Conservation (phyloP, 805 yeast genomes). For the Wickerhamiella shivajii region DNA sequence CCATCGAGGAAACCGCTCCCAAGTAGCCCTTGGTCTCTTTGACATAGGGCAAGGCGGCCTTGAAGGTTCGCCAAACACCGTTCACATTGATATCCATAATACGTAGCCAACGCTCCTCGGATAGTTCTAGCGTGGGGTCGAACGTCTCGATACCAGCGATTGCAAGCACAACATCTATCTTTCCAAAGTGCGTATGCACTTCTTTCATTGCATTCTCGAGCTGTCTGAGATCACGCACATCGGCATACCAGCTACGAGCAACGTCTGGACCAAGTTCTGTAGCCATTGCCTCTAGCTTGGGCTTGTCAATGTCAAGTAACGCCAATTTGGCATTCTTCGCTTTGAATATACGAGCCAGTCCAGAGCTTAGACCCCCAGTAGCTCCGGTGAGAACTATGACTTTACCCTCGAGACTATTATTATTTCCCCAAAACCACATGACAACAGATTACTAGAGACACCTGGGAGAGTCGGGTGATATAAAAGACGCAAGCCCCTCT, state of each 20-base stretch:
- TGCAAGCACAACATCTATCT: constrained; percentile 3
- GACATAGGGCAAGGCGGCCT: constrained; percentile 6
- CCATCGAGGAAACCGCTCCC: constrained; percentile 4
- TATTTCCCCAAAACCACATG: too few relatives aligned
- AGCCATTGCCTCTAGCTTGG: not conserved
- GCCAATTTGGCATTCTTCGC: constrained; percentile 1
- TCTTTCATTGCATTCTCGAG: constrained; percentile 1
- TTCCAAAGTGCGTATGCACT: constrained; percentile 1
- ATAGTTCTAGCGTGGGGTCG: constrained; percentile 1
- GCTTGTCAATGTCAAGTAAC: constrained; percentile 1
- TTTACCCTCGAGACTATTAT: too few relatives aligned
- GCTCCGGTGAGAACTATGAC: constrained; percentile 6
- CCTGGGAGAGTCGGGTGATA: too few relatives aligned
- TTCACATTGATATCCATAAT: constrained; percentile 2
- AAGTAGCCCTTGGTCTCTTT: constrained; percentile 3
- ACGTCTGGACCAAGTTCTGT: not conserved
- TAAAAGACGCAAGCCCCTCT: too few relatives aligned
- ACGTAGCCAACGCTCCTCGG: not conserved
- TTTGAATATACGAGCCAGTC: constrained; percentile 1
- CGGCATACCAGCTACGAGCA: not conserved
- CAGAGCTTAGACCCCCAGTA: constrained; percentile 6
- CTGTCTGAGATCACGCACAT: not conserved
- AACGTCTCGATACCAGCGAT: constrained; percentile 4
- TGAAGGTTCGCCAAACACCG: constrained; percentile 5
- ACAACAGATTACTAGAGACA: too few relatives aligned